These are phyloP conservation scores for Pseudocercospora macadamiae DNA, from an alignment of 2,329 filamentous ascomycete genomes.

Conservation along the genomic window DNA sequence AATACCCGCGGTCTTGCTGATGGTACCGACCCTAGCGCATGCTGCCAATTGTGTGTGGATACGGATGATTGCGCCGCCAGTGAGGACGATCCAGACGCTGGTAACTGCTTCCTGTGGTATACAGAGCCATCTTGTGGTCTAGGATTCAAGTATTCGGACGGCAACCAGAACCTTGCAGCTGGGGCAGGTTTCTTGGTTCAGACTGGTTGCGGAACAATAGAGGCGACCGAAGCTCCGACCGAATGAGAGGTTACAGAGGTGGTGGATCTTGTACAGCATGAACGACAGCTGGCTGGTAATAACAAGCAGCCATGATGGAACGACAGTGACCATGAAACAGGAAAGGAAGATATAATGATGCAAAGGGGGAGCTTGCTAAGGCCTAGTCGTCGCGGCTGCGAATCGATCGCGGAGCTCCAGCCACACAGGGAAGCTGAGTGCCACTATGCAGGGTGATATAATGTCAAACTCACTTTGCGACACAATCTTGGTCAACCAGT, in stretches of 20 bases:
- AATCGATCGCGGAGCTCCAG: slow-evolving; percentile 16
- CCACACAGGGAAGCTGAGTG: slow-evolving; percentile 20
- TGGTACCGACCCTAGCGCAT: slow-evolving; percentile 31
- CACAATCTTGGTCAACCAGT: slow-evolving; percentile 18
- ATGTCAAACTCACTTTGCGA: slow-evolving; percentile 19
- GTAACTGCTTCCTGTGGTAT: slow-evolving; percentile 35
- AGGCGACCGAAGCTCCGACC: slow-evolving; percentile 16
- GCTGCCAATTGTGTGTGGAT: slow-evolving; percentile 33
- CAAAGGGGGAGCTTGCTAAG: slow-evolving; percentile 18
- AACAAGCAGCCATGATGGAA: neutral
- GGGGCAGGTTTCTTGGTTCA: slow-evolving; percentile 31
- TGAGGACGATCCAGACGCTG: slow-evolving; percentile 31
- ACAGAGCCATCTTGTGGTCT: slow-evolving; percentile 29
- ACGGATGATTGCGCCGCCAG: slow-evolving; percentile 31
- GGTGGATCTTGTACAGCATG: slow-evolving; percentile 3
- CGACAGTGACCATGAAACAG: slow-evolving; percentile 14
- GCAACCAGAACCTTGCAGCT: slow-evolving; percentile 23
- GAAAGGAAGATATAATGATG: slow-evolving; percentile 12
- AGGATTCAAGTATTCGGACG: slow-evolving; percentile 30
- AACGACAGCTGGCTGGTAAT: neutral
- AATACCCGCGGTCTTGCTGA: slow-evolving; percentile 30
- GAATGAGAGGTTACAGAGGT: slow-evolving; percentile 5
- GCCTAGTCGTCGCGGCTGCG: slow-evolving; percentile 5
- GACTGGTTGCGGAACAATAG: slow-evolving; percentile 31
- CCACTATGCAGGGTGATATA: slow-evolving; percentile 25